Evolutionary conservation across 139 green algal species (phyloP).

Genomic region (Dunaliella primolecta): DNA sequence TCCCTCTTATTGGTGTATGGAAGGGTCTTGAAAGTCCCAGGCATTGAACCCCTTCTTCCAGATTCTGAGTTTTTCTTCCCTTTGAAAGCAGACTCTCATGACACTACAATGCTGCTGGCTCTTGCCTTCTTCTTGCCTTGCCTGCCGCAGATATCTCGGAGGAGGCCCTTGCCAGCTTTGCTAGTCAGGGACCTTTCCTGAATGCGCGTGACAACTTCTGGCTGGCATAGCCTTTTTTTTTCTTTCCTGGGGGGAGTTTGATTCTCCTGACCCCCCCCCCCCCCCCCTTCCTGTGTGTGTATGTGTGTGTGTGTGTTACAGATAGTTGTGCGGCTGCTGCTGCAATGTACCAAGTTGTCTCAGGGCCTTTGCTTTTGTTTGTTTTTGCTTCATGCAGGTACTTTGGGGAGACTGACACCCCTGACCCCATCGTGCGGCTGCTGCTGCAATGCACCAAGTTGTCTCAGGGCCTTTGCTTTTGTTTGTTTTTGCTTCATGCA

Average conservation of each 20-base stretch:
- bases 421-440: conserved; percentile 9
- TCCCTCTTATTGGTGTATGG: too few relatives aligned
- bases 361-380: neutral
- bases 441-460: neutral
- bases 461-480: neutral
- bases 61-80: too few relatives aligned
- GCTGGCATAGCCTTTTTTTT: too few relatives aligned
- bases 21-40: too few relatives aligned
- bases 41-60: too few relatives aligned
- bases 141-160: too few relatives aligned
- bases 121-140: too few relatives aligned
- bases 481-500: conserved; percentile 4
- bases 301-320: neutral
- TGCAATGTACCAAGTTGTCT: neutral
- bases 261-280: neutral
- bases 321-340: neutral
- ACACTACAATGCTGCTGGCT: too few relatives aligned
- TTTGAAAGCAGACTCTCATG: too few relatives aligned
- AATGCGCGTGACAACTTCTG: too few relatives aligned
- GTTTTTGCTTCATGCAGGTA: conserved; percentile 20
- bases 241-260: neutral
- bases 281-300: neutral
- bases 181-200: too few relatives aligned
- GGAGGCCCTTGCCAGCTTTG: too few relatives aligned
- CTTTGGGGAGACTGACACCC: neutral